A percentile compares a stretch with the other conserved stretches of the same genome.
phyloP scores from a whole-genome alignment of 1,284 basidiomycete species.

The Mycena sp. region DNA sequence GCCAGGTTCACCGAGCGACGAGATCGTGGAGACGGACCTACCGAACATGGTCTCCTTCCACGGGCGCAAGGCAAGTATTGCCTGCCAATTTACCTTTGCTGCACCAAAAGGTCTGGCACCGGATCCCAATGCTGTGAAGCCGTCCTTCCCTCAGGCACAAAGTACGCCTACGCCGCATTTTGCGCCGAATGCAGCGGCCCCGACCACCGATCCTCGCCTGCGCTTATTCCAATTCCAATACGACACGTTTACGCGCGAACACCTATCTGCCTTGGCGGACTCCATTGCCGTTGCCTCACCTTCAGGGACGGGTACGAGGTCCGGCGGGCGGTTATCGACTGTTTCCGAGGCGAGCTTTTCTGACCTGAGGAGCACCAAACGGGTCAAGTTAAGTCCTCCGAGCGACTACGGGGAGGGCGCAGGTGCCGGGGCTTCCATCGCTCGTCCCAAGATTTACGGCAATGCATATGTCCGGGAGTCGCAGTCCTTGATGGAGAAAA shows the following conservation, averaged over 20 bases:
- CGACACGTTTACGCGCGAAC: constrained; percentile 93
- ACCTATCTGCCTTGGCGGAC: constrained; percentile 91
- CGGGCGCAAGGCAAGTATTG: constrained; percentile 52
- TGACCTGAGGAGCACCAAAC: constrained; percentile 77
- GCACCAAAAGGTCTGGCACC: constrained; percentile 58
- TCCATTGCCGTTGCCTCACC: constrained; percentile 86
- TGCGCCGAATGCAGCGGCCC: constrained; percentile 48
- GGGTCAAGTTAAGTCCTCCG: constrained; percentile 74
- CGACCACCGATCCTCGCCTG: constrained; percentile 77
- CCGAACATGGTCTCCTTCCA: constrained; percentile 54
- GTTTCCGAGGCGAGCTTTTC: constrained; percentile 57
- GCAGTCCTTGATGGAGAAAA: constrained; percentile 78
- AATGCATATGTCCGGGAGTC: constrained; percentile 82
- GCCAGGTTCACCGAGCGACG: constrained; percentile 42
- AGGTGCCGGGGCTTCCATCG: constrained; percentile 59
- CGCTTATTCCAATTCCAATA: constrained; percentile 92
- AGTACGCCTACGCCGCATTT: constrained; percentile 65
- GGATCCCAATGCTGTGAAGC: constrained; percentile 43
- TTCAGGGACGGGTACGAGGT: constrained; percentile 59
- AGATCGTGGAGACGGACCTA: constrained; percentile 54
- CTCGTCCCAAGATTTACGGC: constrained; percentile 56
- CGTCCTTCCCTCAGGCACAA: constrained; percentile 52
- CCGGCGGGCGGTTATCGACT: constrained; percentile 52
- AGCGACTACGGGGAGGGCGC: constrained; percentile 62
- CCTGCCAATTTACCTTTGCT: constrained; percentile 82